A percentile compares a stretch with the other conserved stretches of the same genome.
Conservation (phyloP, 2,329 filamentous ascomycete genomes). For the Aureobasidium sp. region DNA sequence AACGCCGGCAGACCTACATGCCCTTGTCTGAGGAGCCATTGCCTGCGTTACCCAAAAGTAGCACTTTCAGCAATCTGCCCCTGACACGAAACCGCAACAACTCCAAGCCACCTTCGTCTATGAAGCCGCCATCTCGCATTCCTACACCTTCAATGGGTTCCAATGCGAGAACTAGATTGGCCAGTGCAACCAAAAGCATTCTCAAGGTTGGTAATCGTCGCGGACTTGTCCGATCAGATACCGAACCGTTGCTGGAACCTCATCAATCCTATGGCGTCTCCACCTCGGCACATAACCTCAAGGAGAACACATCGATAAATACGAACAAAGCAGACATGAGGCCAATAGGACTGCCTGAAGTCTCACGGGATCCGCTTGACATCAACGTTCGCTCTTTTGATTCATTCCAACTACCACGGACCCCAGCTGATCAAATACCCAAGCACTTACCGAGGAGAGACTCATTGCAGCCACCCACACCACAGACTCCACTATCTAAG, state of each 20-base stretch:
- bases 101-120: not conserved
- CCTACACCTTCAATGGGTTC: constrained; percentile 3
- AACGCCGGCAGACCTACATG: constrained; percentile 28
- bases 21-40: constrained; percentile 28
- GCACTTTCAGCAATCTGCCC: constrained; percentile 31
- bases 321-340: constrained; percentile 18
- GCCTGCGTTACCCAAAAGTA: constrained; percentile 29
- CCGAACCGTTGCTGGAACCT: constrained; percentile 26
- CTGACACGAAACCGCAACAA: constrained; percentile 20
- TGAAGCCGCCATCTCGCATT: constrained; percentile 6
- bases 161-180: constrained; percentile 10
- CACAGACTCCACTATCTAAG: not conserved
- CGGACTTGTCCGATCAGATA: constrained; percentile 26
- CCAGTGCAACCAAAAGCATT: constrained; percentile 16
- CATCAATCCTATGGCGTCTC: constrained; percentile 15
- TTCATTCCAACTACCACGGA: not conserved
- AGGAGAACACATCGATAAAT: constrained; percentile 29
- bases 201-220: constrained; percentile 3
- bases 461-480: not conserved
- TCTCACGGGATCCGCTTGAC: not conserved
- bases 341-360: not conserved
- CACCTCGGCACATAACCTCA: constrained; percentile 24
- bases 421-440: not conserved
- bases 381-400: not conserved
- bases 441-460: not conserved